phyloP scores from a whole-genome alignment of 306 rosid genomes.

The Lathyrus aphaca region DNA sequence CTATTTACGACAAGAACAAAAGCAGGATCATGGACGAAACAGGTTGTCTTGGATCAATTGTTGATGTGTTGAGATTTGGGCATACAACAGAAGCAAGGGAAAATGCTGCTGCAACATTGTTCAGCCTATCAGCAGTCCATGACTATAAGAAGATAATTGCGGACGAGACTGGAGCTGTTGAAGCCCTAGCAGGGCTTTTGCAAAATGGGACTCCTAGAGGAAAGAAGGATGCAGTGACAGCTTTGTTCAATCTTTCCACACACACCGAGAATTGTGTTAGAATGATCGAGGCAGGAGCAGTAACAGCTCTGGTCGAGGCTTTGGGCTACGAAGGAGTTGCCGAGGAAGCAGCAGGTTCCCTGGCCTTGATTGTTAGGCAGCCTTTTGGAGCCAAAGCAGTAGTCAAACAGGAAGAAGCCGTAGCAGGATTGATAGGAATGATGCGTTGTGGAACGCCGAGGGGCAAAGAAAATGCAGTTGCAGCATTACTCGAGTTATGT shows the following conservation, averaged over 20 bases:
- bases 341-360: slow-evolving; percentile 92
- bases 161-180: slow-evolving; percentile 69
- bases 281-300: slow-evolving; percentile 83
- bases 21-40: slow-evolving; percentile 78
- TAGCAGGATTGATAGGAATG: slow-evolving; percentile 73
- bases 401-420: slow-evolving; percentile 68
- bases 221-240: slow-evolving; percentile 94
- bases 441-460: slow-evolving; percentile 92
- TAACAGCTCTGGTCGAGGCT: slow-evolving; percentile 75
- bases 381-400: slow-evolving; percentile 76
- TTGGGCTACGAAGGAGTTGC: slow-evolving; percentile 77
- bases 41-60: slow-evolving; percentile 78
- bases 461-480: slow-evolving; percentile 95
- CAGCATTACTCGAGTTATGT: slow-evolving; percentile 91
- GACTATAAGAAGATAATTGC: slow-evolving; percentile 89
- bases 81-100: slow-evolving; percentile 92
- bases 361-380: slow-evolving; percentile 87
- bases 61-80: slow-evolving; percentile 75
- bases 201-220: slow-evolving; percentile 83
- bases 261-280: slow-evolving; percentile 72
- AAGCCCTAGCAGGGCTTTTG: slow-evolving; percentile 74
- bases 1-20: slow-evolving; percentile 85
- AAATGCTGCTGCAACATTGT: slow-evolving; percentile 94
- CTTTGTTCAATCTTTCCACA: slow-evolving; percentile 84
- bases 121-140: slow-evolving; percentile 92